phyloP scores from a whole-genome alignment of 2,329 filamentous ascomycete genomes.

The Geosmithia morbida region DNA sequence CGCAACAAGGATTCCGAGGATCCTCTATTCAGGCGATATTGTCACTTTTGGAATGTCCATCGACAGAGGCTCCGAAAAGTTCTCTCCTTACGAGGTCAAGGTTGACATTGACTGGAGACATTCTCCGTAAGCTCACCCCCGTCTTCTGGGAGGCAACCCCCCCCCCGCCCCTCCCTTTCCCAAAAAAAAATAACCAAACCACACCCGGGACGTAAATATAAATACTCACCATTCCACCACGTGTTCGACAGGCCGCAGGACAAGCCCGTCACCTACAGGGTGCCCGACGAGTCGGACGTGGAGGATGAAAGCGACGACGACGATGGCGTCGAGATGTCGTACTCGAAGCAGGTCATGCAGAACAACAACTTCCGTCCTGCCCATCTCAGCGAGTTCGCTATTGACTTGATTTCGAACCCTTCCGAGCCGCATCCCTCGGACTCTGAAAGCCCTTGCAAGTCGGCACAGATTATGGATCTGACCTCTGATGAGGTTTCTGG shows the following conservation, averaged over 20 bases:
- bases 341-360: neutral
- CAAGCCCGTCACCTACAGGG: conserved; percentile 19
- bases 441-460: neutral
- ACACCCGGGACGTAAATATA: no score
- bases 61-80: conserved; percentile 16
- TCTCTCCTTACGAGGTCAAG: conserved; percentile 21
- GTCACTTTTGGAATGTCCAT: conserved; percentile 21
- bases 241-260: conserved; percentile 9
- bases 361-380: neutral
- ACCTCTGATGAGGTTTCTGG: neutral
- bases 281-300: conserved; percentile 25
- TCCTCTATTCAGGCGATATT: conserved; percentile 13
- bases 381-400: neutral
- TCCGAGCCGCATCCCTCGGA: no score
- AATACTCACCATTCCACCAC: conserved; percentile 1
- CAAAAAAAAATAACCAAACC: neutral
- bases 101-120: conserved; percentile 7
- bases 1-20: conserved; percentile 3
- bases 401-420: no score
- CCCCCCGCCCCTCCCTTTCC: neutral
- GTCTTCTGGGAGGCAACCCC: neutral
- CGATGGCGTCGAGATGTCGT: neutral
- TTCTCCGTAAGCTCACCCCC: neutral
- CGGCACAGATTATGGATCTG: neutral
- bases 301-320: conserved; percentile 14